Percentiles rank a stretch among this genome's conserved stretches.
Conservation (phyloP, 139 green algal species). For the Chlorella sp. region DNA sequence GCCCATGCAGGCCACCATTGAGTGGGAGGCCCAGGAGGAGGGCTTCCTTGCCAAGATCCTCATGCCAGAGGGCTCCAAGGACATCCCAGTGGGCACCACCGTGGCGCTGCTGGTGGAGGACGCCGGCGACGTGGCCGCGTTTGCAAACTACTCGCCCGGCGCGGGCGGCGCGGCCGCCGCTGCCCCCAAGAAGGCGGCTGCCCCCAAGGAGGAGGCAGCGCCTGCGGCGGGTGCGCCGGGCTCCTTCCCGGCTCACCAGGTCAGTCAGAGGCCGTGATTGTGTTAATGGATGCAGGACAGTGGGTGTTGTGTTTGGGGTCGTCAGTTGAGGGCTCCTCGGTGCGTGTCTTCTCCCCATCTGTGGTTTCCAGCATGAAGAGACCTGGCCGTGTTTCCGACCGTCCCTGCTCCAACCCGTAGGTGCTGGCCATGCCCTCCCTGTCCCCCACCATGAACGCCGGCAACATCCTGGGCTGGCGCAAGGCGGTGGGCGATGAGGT, state of each 20-base stretch:
- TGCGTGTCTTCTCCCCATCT: too few species aligned
- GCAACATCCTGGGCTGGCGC: conserved; percentile 91
- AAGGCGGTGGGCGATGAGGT: conserved; percentile 80
- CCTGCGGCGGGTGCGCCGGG: conserved; percentile 14
- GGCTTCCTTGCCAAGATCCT: conserved; percentile 92
- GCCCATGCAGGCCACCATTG: conserved; percentile 91
- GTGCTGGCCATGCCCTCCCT: conserved; percentile 87
- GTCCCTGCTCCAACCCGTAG: conserved; percentile 35
- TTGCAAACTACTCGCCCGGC: conserved; percentile 68
- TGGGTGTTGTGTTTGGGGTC: too few species aligned
- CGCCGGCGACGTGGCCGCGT: conserved; percentile 75
- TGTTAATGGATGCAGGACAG: too few species aligned
- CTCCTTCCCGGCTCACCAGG: conserved; percentile 53
- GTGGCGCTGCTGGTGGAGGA: conserved; percentile 87
- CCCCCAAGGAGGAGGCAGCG: neutral
- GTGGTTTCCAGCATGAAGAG: too few species aligned
- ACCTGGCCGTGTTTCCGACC: neutral
- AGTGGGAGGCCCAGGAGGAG: conserved; percentile 95
- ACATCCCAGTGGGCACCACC: conserved; percentile 64
- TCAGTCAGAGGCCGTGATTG: too few species aligned
- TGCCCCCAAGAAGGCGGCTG: neutral
- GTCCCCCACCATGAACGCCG: conserved; percentile 92
- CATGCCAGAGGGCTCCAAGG: conserved; percentile 67
- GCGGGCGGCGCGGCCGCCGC: neutral
- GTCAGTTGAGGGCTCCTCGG: too few species aligned